A percentile compares a stretch with the other conserved stretches of the same genome.
These are phyloP conservation scores for Gossypium thurberi DNA, from an alignment of 345 rosid species.

Conservation along the genomic window DNA sequence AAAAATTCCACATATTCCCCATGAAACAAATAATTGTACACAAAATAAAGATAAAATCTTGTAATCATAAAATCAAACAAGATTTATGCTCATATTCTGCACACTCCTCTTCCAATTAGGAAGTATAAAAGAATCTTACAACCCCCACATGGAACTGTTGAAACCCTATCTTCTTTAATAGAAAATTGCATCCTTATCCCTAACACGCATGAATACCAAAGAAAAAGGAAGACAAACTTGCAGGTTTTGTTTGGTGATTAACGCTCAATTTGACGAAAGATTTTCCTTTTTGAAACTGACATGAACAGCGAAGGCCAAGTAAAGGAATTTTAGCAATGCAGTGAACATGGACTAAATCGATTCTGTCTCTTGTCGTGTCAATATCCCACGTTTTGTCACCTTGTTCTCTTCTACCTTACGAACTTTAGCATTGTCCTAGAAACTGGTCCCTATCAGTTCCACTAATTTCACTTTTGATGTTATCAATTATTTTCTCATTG, in stretches of 20 bases:
- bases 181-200: background rate
- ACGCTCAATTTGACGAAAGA: background rate
- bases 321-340: background rate
- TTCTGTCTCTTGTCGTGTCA: background rate
- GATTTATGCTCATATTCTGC: too few relatives aligned
- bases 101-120: too few relatives aligned
- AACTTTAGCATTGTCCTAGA: too few relatives aligned
- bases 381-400: background rate
- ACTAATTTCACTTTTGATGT: too few relatives aligned
- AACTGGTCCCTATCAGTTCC: background rate
- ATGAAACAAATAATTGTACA: too few relatives aligned
- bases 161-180: background rate
- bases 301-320: background rate
- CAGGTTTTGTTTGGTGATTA: background rate
- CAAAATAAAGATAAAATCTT: too few relatives aligned
- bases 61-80: too few relatives aligned
- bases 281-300: background rate
- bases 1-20: too few relatives aligned
- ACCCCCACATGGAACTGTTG: background rate
- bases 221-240: too few relatives aligned
- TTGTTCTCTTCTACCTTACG: too few relatives aligned
- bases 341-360: background rate
- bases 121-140: background rate
- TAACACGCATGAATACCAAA: background rate
- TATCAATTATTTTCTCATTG: too few relatives aligned